Percentiles rank a stretch among this genome's conserved stretches.
These are phyloP conservation scores for Penicillium dipodomyicola DNA, from an alignment of 495 filamentous ascomycete genomes.

Conservation along the genomic window DNA sequence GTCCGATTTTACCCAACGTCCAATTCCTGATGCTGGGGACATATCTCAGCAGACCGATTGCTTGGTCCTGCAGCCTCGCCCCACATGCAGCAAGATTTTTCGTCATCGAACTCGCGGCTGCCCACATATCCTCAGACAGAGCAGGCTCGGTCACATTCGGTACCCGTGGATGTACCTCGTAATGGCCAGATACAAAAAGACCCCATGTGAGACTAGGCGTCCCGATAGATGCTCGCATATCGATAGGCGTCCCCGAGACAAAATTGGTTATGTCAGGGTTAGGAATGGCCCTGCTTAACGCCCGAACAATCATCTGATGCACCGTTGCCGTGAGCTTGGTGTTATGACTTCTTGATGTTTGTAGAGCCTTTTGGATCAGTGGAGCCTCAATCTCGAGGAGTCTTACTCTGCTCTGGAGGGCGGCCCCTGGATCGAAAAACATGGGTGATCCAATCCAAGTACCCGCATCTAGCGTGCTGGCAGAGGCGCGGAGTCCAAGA, in stretches of 20 bases:
- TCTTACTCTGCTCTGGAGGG: constrained; percentile 12
- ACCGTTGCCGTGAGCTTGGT: constrained; percentile 25
- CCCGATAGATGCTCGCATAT: constrained; percentile 26
- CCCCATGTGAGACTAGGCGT: constrained; percentile 19
- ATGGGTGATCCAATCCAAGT: constrained; percentile 26
- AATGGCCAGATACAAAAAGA: constrained; percentile 19
- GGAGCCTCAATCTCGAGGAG: constrained; percentile 23
- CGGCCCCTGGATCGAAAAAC: constrained; percentile 14
- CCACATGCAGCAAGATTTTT: constrained; percentile 21
- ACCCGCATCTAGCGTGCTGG: constrained; percentile 20
- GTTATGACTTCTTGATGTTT: constrained; percentile 14
- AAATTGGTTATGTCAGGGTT: constrained; percentile 19
- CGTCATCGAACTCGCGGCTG: constrained; percentile 19
- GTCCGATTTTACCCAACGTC: constrained; percentile 24
- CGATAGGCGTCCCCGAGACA: constrained; percentile 24
- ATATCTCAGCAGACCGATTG: constrained; percentile 28
- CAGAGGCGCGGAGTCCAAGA: constrained; percentile 20
- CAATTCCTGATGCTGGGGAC: constrained; percentile 22
- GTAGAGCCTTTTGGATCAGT: constrained; percentile 15
- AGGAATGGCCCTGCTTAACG: constrained; percentile 21
- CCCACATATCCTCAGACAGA: constrained; percentile 23
- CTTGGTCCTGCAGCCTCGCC: constrained; percentile 23
- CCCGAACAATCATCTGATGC: constrained; percentile 25
- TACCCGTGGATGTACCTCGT: constrained; percentile 14
- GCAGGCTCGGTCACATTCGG: neutral